Percentiles rank a stretch among this genome's conserved stretches.
Evolutionary conservation across 805 yeast species (phyloP).

Genomic region (Danielia oregonensis): DNA sequence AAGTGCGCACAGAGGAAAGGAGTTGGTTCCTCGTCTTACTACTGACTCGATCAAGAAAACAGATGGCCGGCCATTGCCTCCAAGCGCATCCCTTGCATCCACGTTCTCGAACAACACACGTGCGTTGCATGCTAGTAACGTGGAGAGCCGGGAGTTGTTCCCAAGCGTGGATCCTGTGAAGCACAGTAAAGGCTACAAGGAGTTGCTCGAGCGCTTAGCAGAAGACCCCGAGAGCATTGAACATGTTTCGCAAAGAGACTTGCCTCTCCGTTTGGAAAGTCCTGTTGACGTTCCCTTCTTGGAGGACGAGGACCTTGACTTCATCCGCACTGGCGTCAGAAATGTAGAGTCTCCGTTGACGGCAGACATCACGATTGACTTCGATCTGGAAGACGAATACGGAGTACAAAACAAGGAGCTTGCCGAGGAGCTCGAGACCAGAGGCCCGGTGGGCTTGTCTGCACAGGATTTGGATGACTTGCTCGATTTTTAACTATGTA

Average conservation of each 20-base stretch:
- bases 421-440: conserved; percentile 8
- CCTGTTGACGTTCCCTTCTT: conserved; percentile 22
- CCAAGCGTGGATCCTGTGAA: conserved; percentile 30
- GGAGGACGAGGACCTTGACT: conserved; percentile 17
- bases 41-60: conserved; percentile 26
- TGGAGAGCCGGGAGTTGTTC: conserved; percentile 7
- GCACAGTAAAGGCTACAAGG: conserved; percentile 5
- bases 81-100: conserved; percentile 6
- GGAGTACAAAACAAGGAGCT: conserved; percentile 3
- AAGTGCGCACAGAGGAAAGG: conserved; percentile 18
- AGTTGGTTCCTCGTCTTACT: conserved; percentile 18
- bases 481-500: conserved; percentile 24
- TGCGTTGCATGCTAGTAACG: conserved; percentile 19
- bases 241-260: conserved; percentile 33
- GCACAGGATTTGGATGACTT: conserved; percentile 32
- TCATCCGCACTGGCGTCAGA: conserved; percentile 22
- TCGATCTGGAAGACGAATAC: conserved; percentile 8
- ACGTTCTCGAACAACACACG: conserved; percentile 17
- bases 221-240: conserved; percentile 46
- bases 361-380: conserved; percentile 17
- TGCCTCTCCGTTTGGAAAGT: conserved; percentile 16
- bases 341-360: conserved; percentile 13
- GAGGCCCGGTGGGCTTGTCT: conserved; percentile 27
- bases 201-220: conserved; percentile 18
- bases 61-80: conserved; percentile 8